Evolutionary conservation across 2,329 filamentous ascomycete genomes (phyloP).

Genomic region (Aspergillus brunneoviolaceus): DNA sequence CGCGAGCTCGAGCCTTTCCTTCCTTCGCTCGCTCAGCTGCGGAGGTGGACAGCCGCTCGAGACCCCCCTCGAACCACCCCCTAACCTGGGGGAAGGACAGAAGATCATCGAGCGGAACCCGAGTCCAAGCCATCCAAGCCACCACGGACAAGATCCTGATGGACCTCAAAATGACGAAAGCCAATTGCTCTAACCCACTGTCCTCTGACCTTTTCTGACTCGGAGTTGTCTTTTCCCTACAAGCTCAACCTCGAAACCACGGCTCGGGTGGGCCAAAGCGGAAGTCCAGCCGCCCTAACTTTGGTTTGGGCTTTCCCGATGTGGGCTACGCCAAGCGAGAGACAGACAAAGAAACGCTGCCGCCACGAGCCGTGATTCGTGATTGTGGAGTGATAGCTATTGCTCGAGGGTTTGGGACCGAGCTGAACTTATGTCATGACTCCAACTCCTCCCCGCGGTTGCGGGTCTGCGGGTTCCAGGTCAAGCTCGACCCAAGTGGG

Average conservation of each 20-base stretch:
- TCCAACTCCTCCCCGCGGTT: neutral
- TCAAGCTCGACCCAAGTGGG: neutral
- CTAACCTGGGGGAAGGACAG: neutral
- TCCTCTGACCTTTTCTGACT: no score
- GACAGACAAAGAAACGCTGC: neutral
- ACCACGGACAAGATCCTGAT: no score
- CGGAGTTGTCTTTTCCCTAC: no score
- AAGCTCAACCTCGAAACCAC: neutral
- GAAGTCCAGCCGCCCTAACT: neutral
- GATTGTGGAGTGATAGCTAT: neutral
- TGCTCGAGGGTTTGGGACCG: neutral
- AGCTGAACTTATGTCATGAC: neutral
- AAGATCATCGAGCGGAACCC: neutral
- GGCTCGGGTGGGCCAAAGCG: neutral
- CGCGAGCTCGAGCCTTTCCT: no score
- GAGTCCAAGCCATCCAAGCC: neutral
- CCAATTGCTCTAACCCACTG: no score
- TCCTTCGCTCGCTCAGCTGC: no score
- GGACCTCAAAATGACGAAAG: no score
- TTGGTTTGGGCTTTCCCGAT: neutral
- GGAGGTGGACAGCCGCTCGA: neutral
- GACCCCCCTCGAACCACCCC: neutral
- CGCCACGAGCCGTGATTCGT: neutral
- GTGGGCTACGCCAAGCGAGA: neutral
- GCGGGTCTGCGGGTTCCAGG: neutral